Base-by-base conservation (phyloP, 208 protist genomes). In the Trypanosomatidae sp. region DNA sequence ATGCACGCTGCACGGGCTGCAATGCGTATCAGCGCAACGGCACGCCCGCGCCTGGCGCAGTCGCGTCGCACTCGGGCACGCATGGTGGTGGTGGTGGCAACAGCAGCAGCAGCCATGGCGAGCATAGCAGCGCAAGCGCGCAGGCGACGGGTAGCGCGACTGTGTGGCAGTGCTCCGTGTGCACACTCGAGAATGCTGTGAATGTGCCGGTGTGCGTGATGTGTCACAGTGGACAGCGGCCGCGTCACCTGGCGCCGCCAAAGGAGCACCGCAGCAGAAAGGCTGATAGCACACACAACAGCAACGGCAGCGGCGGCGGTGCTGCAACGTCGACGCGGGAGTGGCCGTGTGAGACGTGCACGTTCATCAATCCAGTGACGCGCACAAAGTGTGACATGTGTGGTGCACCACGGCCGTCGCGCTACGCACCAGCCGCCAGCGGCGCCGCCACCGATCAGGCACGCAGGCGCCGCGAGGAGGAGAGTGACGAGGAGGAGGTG, bases 201-300 rank as follows among this genome's bases (percentile, higher is more conserved):
- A 43, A 43, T 1, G 48, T 22, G 22, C 69, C 69, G 26, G 41
- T 82, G 16, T 90, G 81, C 60, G 49, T 42, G 42, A 75, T 72
- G n/a, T 90, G 81, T 42, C 48, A 78, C 28, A 83, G 68, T 32
- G 80, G 80, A 20, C 73, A 84, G 63, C 67, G 80, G 10, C 80
- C 80, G 7, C 56, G 72, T 43, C 57, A 71, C 44, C 51, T 59
- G n/a, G 55, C 50, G 5, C 61, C 48, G 10, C 45, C 42, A 16
- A 32, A 26, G 8, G 48, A 45, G 8, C 40, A 46, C 27, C n/a
- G 26, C n/a, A 48, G 52, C 16, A 15, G 15, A 18, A 23, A 21
- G 3, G 3, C 24, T 5, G 8, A 42, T 4, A 24, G 21, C 20
- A 45, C 15, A 1, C 19, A 8, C 26, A 33, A 22, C 35, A 21